Evolutionary conservation across 2,329 filamentous ascomycete species (phyloP).

Genomic region (Westerdykella aurantiaca): DNA sequence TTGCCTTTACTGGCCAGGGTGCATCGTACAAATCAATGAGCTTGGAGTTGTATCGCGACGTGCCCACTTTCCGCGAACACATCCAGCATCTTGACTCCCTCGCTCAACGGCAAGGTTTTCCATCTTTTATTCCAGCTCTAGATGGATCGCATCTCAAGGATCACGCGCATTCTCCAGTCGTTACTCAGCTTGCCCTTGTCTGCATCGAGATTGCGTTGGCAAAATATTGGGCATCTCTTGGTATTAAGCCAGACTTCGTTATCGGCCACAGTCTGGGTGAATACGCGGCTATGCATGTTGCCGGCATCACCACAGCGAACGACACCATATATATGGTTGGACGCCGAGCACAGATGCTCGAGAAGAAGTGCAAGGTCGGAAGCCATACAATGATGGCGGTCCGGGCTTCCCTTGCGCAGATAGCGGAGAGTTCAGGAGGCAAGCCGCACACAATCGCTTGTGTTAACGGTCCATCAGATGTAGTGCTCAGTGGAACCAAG

Average conservation of each 20-base stretch:
- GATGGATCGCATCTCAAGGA: conserved; percentile 4
- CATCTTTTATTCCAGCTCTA: conserved; percentile 17
- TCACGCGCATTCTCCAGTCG: conserved; percentile 3
- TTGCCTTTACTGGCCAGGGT: conserved; percentile 40
- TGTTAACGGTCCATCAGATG: conserved; percentile 25
- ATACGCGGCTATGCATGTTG: conserved; percentile 34
- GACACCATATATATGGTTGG: conserved; percentile 36
- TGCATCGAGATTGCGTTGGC: conserved; percentile 37
- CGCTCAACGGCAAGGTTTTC: conserved; percentile 26
- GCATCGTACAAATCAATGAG: conserved; percentile 15
- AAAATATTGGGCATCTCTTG: conserved; percentile 9
- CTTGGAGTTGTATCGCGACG: conserved; percentile 13
- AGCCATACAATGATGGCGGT: conserved; percentile 33
- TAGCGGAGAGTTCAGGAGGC: conserved; percentile 1
- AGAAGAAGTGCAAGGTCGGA: conserved; percentile 13
- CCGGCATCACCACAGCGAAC: conserved; percentile 30
- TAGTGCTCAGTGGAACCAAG: conserved; percentile 24
- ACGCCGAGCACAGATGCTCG: conserved; percentile 25
- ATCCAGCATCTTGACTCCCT: conserved; percentile 28
- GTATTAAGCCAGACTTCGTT: conserved; percentile 10
- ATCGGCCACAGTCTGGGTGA: conserved; percentile 36
- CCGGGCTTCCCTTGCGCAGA: conserved; percentile 3
- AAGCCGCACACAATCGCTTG: conserved; percentile 21
- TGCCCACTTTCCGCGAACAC: conserved; percentile 23
- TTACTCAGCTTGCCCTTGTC: conserved; percentile 37